Percentiles rank a stretch among this genome's conserved stretches.
phyloP scores from a whole-genome alignment of 192 early-diverging fungal genomes.

The Rhizoclosmatium globosum region DNA sequence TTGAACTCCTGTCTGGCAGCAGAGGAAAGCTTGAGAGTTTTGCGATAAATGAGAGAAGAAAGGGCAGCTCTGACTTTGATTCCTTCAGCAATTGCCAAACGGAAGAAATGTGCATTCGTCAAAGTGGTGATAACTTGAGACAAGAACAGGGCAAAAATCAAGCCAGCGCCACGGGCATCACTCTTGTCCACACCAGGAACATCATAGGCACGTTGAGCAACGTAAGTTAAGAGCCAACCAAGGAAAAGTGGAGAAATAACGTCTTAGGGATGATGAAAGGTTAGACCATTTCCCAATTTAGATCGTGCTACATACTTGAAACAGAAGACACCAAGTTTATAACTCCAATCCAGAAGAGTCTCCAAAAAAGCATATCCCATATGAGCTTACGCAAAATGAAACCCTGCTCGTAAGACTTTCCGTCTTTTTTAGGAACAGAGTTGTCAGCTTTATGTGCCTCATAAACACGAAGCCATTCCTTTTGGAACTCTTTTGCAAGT shows the following conservation, averaged over 20 bases:
- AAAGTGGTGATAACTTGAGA: conserved; percentile 39
- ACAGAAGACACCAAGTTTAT: conserved; percentile 34
- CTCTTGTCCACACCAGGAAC: conserved; percentile 11
- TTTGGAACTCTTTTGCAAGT: conserved; percentile 38
- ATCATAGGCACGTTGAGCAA: conserved; percentile 8
- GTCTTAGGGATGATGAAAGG: not conserved
- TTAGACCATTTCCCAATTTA: no score
- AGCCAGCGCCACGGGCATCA: conserved; percentile 2
- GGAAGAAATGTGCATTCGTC: conserved; percentile 50
- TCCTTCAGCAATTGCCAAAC: conserved; percentile 36
- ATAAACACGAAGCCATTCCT: conserved; percentile 39
- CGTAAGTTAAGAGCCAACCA: conserved; percentile 50
- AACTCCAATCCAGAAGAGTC: conserved; percentile 13
- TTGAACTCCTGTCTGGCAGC: conserved; percentile 65
- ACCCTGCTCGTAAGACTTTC: conserved; percentile 12
- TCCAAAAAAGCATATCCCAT: not conserved
- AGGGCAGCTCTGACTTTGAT: conserved; percentile 60
- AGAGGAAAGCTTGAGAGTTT: conserved; percentile 60
- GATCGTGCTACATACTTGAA: not conserved
- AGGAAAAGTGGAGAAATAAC: conserved; percentile 54
- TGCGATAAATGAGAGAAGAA: conserved; percentile 65
- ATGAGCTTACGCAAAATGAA: conserved; percentile 10
- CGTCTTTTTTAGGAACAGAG: not conserved
- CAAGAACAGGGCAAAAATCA: conserved; percentile 28
- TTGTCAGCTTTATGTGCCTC: not conserved